Conservation (phyloP, 345 rosid species). For the Salix caprea region DNA sequence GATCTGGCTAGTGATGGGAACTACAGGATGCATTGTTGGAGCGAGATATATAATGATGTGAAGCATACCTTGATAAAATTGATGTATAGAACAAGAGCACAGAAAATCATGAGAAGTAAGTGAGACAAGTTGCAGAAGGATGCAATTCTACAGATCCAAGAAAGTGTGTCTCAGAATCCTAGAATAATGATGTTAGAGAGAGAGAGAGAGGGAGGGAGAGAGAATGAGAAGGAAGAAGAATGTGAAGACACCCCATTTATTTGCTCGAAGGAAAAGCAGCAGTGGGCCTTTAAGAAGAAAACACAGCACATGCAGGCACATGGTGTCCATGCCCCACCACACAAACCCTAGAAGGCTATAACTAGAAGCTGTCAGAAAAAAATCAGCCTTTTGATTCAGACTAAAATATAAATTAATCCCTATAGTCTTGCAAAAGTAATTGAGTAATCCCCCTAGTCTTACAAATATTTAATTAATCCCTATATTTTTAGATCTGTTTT, state of each 20-base stretch:
- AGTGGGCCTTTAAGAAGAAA: constrained; percentile 71
- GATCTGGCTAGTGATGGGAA: not conserved
- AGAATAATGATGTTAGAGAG: constrained; percentile 12
- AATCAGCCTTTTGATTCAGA: not conserved
- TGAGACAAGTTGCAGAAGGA: constrained; percentile 19
- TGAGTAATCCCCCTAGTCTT: too few relatives aligned
- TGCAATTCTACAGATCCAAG: constrained; percentile 42
- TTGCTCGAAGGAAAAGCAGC: constrained; percentile 41
- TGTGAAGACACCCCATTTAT: constrained; percentile 47
- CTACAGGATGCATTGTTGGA: not conserved
- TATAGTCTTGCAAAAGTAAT: too few relatives aligned
- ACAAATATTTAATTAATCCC: too few relatives aligned
- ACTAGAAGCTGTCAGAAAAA: not conserved
- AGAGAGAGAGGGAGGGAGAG: constrained; percentile 16
- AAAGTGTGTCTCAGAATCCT: constrained; percentile 20
- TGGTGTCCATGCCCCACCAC: constrained; percentile 58
- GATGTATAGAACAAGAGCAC: constrained; percentile 9
- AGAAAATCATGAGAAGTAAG: constrained; percentile 17
- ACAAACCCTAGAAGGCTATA: constrained; percentile 27
- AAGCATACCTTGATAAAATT: constrained; percentile 14
- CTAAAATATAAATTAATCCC: too few relatives aligned
- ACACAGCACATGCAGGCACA: constrained; percentile 99
- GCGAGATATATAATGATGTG: not conserved
- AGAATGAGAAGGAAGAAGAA: constrained; percentile 32
- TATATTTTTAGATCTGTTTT: too few relatives aligned